Evolutionary conservation across 2,329 filamentous ascomycete species (phyloP), one percentile per base, ranked within the genome.

Genomic region (Clarireedia homoeocarpa): DNA sequence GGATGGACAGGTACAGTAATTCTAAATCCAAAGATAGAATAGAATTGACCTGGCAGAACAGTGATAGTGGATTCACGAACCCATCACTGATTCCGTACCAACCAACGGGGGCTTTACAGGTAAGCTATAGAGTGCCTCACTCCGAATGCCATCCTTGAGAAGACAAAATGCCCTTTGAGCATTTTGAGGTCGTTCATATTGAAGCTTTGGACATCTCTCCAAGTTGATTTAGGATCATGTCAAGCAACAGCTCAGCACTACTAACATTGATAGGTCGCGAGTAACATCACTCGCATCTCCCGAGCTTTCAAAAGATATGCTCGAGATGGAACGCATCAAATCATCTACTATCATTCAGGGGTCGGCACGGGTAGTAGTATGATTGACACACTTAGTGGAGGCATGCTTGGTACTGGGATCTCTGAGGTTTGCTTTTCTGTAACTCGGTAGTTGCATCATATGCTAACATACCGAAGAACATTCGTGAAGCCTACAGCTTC

Each of bases 341-440:
- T 84, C 60, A 77, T 84, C 56, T 79, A 77, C 62, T 85, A 85
- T 64, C 79, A 83, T 64, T 78, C 79, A 7, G 82, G 82, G 20
- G 79, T 84, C 27, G 82, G 82, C 15, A 80, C 79, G 3, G 76
- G 75, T 1, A 74, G 74, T 59, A 75, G 74, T 46, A 60, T 73
- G 30, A 54, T 80, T n/a, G 77, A 81, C 56, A 71, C 72, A 46
- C 59, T 83, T 15, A 74, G 75, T 0, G 79, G 80, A 5, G 80
- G 80, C 45, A 76, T 78, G 2, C 80, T 82, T 62, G 79, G 80
- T 2, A 67, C 73, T 15, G 79, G 80, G 1, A 75, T 83, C 44
- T 65, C 65, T 39, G 67, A 68, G 51, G 66, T 67, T 39, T 42
- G 59, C 14, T n/a, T 14, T 36, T 30, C 6, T 50, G 20, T 24